Percentiles rank a stretch among this genome's conserved stretches.
Evolutionary conservation across 352 stramenopile genomes (phyloP).

Genomic region (Phytophthora rubi): DNA sequence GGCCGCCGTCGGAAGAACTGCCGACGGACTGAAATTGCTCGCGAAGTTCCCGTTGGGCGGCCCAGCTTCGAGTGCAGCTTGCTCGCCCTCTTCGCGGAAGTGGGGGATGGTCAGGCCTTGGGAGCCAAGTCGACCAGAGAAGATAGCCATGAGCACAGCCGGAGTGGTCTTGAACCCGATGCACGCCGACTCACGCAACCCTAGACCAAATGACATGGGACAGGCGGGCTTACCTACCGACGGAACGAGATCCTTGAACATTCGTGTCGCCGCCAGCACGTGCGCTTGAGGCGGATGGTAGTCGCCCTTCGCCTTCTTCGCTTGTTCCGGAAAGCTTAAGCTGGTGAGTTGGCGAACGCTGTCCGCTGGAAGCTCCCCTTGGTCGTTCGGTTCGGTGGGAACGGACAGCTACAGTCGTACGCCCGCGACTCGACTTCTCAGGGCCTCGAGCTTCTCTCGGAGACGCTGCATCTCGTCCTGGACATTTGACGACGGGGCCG

Average conservation of each 20-base stretch:
- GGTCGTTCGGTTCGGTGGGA: not conserved
- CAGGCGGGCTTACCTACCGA: conserved; percentile 15
- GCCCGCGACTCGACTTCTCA: no score
- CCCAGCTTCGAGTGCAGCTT: conserved; percentile 5
- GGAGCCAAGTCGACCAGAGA: conserved; percentile 17
- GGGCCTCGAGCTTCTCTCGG: not conserved
- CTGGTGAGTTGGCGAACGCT: not conserved
- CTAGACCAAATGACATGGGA: conserved; percentile 22
- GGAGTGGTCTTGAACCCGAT: conserved; percentile 10
- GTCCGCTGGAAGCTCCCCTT: conserved; percentile 7
- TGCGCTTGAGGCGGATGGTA: conserved; percentile 1
- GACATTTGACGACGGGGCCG: not conserved
- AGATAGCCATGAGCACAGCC: conserved; percentile 5
- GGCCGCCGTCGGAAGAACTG: not conserved
- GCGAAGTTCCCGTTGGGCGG: conserved; percentile 18
- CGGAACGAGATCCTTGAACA: conserved; percentile 6
- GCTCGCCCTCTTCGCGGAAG: conserved; percentile 5
- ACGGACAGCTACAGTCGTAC: no score
- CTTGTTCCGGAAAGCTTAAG: not conserved
- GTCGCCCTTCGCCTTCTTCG: conserved; percentile 8
- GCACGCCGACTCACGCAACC: conserved; percentile 11
- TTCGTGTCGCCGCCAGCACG: conserved; percentile 7
- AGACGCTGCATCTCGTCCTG: not conserved
- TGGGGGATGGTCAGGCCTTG: conserved; percentile 12
- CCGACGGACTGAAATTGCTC: conserved; percentile 21